Evolutionary conservation across 345 rosid species (phyloP), one percentile per base, ranked within the genome.

Genomic region (Populus nigra): DNA sequence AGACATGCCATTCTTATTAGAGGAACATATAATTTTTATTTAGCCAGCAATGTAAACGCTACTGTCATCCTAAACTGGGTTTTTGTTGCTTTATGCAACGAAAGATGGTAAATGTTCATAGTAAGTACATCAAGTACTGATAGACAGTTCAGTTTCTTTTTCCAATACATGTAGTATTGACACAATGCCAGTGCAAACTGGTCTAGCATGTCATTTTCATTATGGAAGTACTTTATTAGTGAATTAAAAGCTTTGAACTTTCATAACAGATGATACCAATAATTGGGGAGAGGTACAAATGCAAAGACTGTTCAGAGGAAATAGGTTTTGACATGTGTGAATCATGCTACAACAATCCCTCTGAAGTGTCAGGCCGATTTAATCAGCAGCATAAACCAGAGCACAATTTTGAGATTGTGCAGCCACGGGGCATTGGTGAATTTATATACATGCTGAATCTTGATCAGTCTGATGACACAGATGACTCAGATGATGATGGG

Each of bases 321-420:
- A 38, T 76, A 55, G 73, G 79, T 17, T 69, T 35, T 36, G 79
- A 76, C 47, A 55, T 68, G 1, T 69, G 79, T 68, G 79, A 69
- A 68, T 15, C 65, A 12, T 76, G 79, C 67, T 27, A 68, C 73
- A 55, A 53, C 1, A 76, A 39, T 55, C 73, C 73, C 8, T 53
- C 79, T 49, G 27, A 55, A 27, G 4, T 76, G 0, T 55, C 41
- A 7, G 79, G 79, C 10, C 73, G 79, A 18, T 76, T 76, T 35
- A 76, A 69, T 68, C 79, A 76, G 50, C 73, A 55, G 55, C 73
- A 76, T 69, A 69, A 39, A 31, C 73, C 73, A 20, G 79, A 68
- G 23, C 79, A 76, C 73, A 53, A 8, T 23, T 76, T 76, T 68
- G 57, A 76, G 45, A 35, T 67, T 16, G 55, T 55, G 73, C 45